phyloP scores from a whole-genome alignment of 257 asterid species.

The Asclepias syriaca region DNA sequence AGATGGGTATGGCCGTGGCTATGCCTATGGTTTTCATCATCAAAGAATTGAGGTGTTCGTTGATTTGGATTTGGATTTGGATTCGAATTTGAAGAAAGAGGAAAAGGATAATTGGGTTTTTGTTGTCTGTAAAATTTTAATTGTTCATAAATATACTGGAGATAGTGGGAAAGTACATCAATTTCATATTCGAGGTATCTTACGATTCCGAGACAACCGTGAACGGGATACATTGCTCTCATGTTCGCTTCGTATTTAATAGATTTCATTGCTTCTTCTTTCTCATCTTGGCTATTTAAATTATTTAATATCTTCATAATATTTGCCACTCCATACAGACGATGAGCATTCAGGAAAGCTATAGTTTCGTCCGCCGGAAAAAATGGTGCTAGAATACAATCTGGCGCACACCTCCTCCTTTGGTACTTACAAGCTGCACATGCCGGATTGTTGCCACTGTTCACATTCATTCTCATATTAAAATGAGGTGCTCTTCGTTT shows the following conservation, averaged over 20 bases:
- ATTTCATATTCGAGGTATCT: constrained; percentile 27
- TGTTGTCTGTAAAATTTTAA: constrained; percentile 18
- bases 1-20: background rate
- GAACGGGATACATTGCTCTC: constrained; percentile 42
- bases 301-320: constrained; percentile 30
- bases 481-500: too few species aligned
- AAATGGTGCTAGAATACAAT: constrained; percentile 55
- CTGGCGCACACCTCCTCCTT: constrained; percentile 46
- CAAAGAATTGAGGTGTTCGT: constrained; percentile 8
- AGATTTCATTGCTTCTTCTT: constrained; percentile 65
- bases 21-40: constrained; percentile 8
- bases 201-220: constrained; percentile 45
- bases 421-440: constrained; percentile 83
- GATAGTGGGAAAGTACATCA: too few species aligned
- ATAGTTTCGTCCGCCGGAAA: constrained; percentile 54
- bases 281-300: constrained; percentile 19
- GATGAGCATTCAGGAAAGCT: constrained; percentile 55
- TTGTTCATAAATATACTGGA: constrained; percentile 21
- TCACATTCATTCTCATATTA: constrained; percentile 35
- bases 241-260: constrained; percentile 60
- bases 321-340: constrained; percentile 57
- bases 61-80: too few species aligned
- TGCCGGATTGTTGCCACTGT: constrained; percentile 52
- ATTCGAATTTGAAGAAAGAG: background rate
- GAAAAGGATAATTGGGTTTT: constrained; percentile 2